Base-by-base conservation (phyloP, 2,329 filamentous ascomycete genomes). In the Penicillium sp. region DNA sequence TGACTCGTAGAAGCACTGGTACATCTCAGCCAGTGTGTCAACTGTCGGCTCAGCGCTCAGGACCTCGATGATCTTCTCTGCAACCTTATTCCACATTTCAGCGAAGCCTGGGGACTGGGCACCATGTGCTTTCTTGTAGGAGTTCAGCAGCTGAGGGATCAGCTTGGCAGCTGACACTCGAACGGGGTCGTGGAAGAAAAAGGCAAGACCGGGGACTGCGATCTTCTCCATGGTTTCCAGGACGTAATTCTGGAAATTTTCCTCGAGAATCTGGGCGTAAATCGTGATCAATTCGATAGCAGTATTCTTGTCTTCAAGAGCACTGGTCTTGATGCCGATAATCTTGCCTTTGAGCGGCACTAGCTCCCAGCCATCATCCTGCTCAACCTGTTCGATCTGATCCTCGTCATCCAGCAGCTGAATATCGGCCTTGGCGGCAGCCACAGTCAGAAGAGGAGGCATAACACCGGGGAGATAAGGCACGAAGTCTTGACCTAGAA, bases 181-280 rank as follows among this genome's bases (percentile, higher is more conserved):
- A 54, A 97, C 94, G 0, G 94, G 93, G 70, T 99, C 94, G 75
- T 99, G 94, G 85, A 99, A 99, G 82, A 97, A 99, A 82, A 99
- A 99, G 4, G 91, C 90, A 45, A 99, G 83, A 19, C 94, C 91
- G 8, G 94, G 93, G 22, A 99, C 80, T 2, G 92, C 93, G 70
- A 99, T 95, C 77, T 94, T 94, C 74, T 96, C 91, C 89, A 97
- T 94, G 56, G 96, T 95, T 57, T 96, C 88, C 42, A 87, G 82
- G 50, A 96, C 93, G 63, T 95, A 97, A 1, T 90, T 90, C 51
- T 94, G 91, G 71, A 99, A 99, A 30, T 89, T 85, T 22, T 83
- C 91, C 72, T 97, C 91, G n/a, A 99, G 83, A 26, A 96, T 92
- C 72, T 97, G 91, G 1, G 94, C 93, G 70, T 99, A 99, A 59